These are phyloP conservation scores for Aspergillus sp. DNA, from an alignment of 2,329 filamentous ascomycete genomes.

Conservation along the genomic window DNA sequence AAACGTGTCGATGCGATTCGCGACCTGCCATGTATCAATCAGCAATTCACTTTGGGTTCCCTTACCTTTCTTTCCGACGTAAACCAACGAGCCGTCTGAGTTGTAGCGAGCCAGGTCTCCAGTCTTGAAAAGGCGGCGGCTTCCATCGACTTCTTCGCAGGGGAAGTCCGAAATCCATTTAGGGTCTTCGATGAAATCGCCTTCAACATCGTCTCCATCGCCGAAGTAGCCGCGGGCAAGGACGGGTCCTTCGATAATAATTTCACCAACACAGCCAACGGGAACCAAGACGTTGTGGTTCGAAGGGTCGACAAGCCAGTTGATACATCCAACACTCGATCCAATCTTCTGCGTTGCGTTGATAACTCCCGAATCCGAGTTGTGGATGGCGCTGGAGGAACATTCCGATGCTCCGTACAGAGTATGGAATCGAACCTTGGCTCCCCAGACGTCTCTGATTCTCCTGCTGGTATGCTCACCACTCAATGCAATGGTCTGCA, in stretches of 20 bases:
- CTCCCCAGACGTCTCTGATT: constrained; percentile 8
- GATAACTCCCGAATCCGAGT: not conserved
- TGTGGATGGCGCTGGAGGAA: constrained; percentile 20
- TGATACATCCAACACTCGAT: constrained; percentile 15
- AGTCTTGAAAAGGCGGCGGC: constrained; percentile 27
- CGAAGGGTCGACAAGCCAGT: constrained; percentile 31
- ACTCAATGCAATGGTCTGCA: constrained; percentile 16
- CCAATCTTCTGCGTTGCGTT: constrained; percentile 14
- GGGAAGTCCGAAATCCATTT: constrained; percentile 22
- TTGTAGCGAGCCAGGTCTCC: constrained; percentile 36
- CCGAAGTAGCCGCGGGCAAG: constrained; percentile 47
- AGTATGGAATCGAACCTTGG: constrained; percentile 14
- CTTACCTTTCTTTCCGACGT: constrained; percentile 26
- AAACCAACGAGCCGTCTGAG: constrained; percentile 27
- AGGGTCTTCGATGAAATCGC: constrained; percentile 48
- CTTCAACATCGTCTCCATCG: constrained; percentile 46
- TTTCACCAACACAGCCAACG: constrained; percentile 50
- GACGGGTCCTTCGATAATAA: constrained; percentile 1
- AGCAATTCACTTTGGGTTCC: constrained; percentile 2
- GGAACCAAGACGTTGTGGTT: constrained; percentile 36
- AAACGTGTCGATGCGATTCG: constrained; percentile 9
- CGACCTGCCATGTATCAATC: constrained; percentile 5
- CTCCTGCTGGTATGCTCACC: constrained; percentile 12
- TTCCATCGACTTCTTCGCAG: not conserved
- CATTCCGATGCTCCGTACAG: constrained; percentile 22